Evolutionary conservation across 257 asterid genomes (phyloP), one percentile per base, ranked within the genome.

Genomic region (Solanum gracilifrons): DNA sequence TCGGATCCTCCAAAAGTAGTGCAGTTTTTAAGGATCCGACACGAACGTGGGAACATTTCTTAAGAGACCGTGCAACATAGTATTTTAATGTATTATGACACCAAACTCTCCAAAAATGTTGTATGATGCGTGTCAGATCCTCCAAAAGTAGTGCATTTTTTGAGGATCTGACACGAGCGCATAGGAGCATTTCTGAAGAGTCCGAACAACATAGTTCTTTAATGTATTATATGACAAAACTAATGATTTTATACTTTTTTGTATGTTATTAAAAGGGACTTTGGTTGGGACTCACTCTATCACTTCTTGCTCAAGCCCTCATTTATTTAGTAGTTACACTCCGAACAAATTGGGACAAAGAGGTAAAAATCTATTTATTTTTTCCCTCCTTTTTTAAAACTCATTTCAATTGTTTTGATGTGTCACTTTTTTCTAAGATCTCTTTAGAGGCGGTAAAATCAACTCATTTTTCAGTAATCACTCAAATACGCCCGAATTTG

Each of bases 251-350:
- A 20, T 73, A 21, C 33, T 33, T n/a, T 36, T 55, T 7, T 36
- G 12, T 27, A 48, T 15, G 85, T 2, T 25, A 7, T 73, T 20
- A 13, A 72, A 79, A 94, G 97, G 96, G 97, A 0, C 94, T 95
- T 3, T 95, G 98, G 98, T 83, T 86, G 5, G 98, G 98, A 13
- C 89, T 95, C 39, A 86, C 90, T 51, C 91, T 93, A 10, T 97
- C 98, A 7, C 90, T 95, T 39, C 87, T 93, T 31, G 92, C 90
- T 1, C 98, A 95, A 73, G 93, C 95, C 2, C 27, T 92, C 35
- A 90, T 93, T 90, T 91, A 93, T 74, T 90, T 92, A 8, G 87
- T 92, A 77, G 88, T 93, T 62, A 90, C 94, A 8, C 29, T 92
- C 25, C 27, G 93, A 39, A 95, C 96, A 13, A 88, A 95, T 25